A percentile compares a stretch with the other conserved stretches of the same genome.
Evolutionary conservation across 768 basidiomycete species (phyloP).

Genomic region (Suillus decipiens): DNA sequence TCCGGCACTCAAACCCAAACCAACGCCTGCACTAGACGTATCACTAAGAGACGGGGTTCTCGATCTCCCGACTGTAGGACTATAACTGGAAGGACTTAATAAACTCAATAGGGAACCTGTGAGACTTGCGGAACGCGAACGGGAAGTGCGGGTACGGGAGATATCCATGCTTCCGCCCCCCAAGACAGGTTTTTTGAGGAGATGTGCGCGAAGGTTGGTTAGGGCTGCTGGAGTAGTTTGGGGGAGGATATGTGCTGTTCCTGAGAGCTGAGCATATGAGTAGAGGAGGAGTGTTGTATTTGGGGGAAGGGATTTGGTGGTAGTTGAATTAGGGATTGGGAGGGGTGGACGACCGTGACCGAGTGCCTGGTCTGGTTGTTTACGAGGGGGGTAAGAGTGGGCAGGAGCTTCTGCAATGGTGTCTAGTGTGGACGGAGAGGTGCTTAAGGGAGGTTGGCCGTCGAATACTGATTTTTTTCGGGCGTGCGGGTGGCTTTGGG

Average conservation of each 20-base stretch:
- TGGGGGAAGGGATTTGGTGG: slow-evolving; percentile 44
- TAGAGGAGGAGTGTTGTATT: slow-evolving; percentile 77
- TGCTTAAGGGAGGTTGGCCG: slow-evolving; percentile 32
- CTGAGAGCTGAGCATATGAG: slow-evolving; percentile 80
- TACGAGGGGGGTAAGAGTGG: slow-evolving; percentile 39
- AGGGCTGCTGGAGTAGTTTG: slow-evolving; percentile 46
- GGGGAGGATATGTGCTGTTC: slow-evolving; percentile 62
- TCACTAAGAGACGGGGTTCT: slow-evolving; percentile 23
- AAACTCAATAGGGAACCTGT: slow-evolving; percentile 52
- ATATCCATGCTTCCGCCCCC: slow-evolving; percentile 86
- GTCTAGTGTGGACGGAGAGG: slow-evolving; percentile 47
- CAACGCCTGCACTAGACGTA: slow-evolving; percentile 2
- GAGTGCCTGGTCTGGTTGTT: slow-evolving; percentile 44
- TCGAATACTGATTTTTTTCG: slow-evolving; percentile 72
- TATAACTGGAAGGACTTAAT: slow-evolving; percentile 22
- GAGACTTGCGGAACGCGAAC: slow-evolving; percentile 51
- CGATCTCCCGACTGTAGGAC: slow-evolving; percentile 15
- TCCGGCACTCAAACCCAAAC: slow-evolving; percentile 26
- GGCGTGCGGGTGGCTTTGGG: slow-evolving; percentile 72
- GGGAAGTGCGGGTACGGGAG: slow-evolving; percentile 37
- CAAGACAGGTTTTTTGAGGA: slow-evolving; percentile 46
- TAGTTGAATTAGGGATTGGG: slow-evolving; percentile 16
- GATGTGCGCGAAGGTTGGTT: slow-evolving; percentile 47
- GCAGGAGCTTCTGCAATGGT: slow-evolving; percentile 48
- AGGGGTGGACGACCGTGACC: slow-evolving; percentile 44